Evolutionary conservation across 768 basidiomycete genomes (phyloP), one percentile per base, ranked within the genome.

Genomic region (Exidia glandulosa): DNA sequence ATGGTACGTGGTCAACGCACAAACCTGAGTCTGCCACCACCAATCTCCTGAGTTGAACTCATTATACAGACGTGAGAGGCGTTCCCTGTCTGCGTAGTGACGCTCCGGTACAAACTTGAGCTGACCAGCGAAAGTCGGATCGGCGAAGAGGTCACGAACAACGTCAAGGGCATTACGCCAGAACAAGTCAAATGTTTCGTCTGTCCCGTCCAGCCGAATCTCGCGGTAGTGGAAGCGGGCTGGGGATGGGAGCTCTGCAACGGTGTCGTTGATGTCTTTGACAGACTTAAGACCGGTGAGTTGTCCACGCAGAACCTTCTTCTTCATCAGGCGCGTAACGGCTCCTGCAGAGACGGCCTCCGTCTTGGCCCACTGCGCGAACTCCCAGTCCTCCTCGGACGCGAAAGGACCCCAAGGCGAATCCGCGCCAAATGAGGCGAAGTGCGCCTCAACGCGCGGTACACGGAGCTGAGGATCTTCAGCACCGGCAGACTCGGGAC

Each of bases 1-100:
- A 25, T 23, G 3, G n/a, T 14, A 29, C 23, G 4, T 3, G 25
- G 2, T 47, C 23, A 2, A 19, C 16, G 32, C 19, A 29, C 25
- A 60, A 3, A 64, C 64, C 59, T 65, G 64, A 3, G 36, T 57
- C 14, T 34, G 4, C 45, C 50, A 59, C 50, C 56, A 59, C 64
- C 64, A 65, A 16, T 62, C 56, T 10, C 64, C 61, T 3, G 63
- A 59, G n/a, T 36, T n/a, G 56, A 63, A 34, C 47, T 65, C 64
- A 7, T 25, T 32, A 34, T 62, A 65, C 23, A 64, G 37, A 1
- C 59, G 16, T 12, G 25, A 19, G 2, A 14, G 9, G 16, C 37
- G 47, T 7, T 14, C 29, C 12, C 36, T 32, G 56, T 62, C 50
- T 3, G 58, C 37, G 32, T 30, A 65, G 5, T 56, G 58, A 36